Base-by-base conservation (phyloP, 139 green algal genomes). In the Chlorella sp. region DNA sequence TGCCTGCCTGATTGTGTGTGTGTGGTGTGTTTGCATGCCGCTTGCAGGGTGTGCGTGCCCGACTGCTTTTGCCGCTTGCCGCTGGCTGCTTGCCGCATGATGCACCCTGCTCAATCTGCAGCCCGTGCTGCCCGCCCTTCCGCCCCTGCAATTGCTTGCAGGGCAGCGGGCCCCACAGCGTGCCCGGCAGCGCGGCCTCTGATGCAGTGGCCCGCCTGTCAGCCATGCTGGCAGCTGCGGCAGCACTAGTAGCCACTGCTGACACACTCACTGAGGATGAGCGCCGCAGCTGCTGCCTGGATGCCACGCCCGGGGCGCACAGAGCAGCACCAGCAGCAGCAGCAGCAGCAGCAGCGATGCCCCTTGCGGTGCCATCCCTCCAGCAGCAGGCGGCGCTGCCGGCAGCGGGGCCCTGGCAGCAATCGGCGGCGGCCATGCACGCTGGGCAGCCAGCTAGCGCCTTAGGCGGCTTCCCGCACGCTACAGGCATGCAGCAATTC, bases 211-310 rank as follows among this genome's bases (percentile, higher is more conserved):
- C 42, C 37, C 84, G 77, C n/a, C 76, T 90, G 1, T 80, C 86
- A 16, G 36, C 60, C 86, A 90, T 90, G 76, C 86, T 90, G 48
- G 78, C 60, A 60, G 77, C 86, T 26, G 76, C 86, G 39, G 77
- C 73, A 37, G 77, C 48, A 2, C 57, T 90, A 2, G 76, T 71
- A 32, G 57, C 60, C 0, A 66, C 57, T 24, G 34, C 86, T 24
- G 76, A 90, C 26, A 42, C 18, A 11, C 76, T 90, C 2, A 86
- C 86, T 1, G 37, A 71, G 32, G 57, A 68, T 5, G 60, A 90
- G 36, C 42, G 81, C 60, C 73, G 24, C 26, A 48, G 12, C 68
- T 80, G 37, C 18, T 80, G 84, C 84, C 30, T 81, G 21, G 83
- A 87, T 64, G 60, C 61, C 28, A 61, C 26, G 0, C 4, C 83